These are phyloP conservation scores for Ceratocystis variospora DNA, from an alignment of 2,329 filamentous ascomycete species.

Conservation along the genomic window DNA sequence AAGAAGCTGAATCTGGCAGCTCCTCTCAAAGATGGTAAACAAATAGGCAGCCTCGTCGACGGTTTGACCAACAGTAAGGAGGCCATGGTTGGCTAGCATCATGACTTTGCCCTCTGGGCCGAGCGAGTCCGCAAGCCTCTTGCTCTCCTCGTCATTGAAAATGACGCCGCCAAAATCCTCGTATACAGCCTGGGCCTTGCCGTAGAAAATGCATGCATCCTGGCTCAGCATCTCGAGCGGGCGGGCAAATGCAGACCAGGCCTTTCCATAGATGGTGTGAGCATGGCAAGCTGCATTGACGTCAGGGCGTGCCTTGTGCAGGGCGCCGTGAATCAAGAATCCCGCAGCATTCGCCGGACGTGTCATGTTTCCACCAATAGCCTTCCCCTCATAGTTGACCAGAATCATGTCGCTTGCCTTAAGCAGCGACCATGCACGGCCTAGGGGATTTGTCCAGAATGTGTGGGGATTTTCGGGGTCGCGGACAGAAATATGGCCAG, in stretches of 20 bases:
- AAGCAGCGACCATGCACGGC: constrained; percentile 50
- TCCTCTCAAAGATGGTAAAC: constrained; percentile 52
- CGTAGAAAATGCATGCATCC: constrained; percentile 50
- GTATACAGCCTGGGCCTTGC: constrained; percentile 45
- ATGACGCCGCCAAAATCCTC: constrained; percentile 36
- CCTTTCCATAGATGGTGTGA: constrained; percentile 48
- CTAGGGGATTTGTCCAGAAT: constrained; percentile 43
- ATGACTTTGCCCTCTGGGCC: constrained; percentile 43
- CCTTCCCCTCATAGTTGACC: constrained; percentile 43
- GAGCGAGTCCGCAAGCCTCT: constrained; percentile 46
- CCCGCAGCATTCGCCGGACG: constrained; percentile 50
- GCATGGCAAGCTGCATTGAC: constrained; percentile 54
- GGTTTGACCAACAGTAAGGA: constrained; percentile 52
- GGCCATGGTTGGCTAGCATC: constrained; percentile 55
- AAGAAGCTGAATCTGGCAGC: constrained; percentile 52
- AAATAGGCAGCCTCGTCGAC: constrained; percentile 59
- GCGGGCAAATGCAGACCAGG: constrained; percentile 49
- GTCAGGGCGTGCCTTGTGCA: constrained; percentile 49
- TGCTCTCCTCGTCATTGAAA: constrained; percentile 48
- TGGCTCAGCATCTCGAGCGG: constrained; percentile 56
- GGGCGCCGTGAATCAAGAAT: constrained; percentile 53
- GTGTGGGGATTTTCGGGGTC: constrained; percentile 27
- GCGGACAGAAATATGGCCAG: constrained; percentile 34
- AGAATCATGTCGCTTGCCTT: constrained; percentile 54
- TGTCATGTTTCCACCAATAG: constrained; percentile 45